Percentiles rank a stretch among this genome's conserved stretches.
Conservation (phyloP, 2,329 filamentous ascomycete genomes). For the Cladosporium sp. region DNA sequence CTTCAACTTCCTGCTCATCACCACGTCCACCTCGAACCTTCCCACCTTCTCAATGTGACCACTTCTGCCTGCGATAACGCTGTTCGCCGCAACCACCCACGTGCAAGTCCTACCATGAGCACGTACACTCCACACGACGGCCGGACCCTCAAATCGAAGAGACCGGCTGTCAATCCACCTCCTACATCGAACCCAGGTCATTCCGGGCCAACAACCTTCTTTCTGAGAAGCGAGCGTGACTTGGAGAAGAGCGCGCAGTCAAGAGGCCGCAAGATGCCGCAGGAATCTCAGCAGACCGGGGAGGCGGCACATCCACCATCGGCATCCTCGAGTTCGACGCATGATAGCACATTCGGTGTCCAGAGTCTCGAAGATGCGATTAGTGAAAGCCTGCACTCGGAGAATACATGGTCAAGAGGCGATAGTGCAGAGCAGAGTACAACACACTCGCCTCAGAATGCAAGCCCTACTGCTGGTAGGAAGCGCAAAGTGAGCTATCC, state of each 20-base stretch:
- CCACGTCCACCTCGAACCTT: background rate
- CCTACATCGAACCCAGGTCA: conserved; percentile 24
- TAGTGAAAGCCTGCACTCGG: conserved; percentile 34
- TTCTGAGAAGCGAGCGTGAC: conserved; percentile 50
- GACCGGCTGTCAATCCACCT: conserved; percentile 10
- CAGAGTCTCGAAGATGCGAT: conserved; percentile 52
- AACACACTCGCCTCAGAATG: background rate
- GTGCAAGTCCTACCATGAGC: conserved; percentile 7
- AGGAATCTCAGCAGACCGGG: conserved; percentile 14
- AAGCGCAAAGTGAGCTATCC: conserved; percentile 30
- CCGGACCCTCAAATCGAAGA: conserved; percentile 21
- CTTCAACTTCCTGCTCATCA: background rate
- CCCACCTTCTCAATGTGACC: conserved; percentile 3
- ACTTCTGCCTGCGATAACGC: background rate
- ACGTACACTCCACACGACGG: conserved; percentile 1
- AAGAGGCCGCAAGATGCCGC: conserved; percentile 22
- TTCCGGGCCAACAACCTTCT: conserved; percentile 51
- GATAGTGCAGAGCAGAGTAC: conserved; percentile 14
- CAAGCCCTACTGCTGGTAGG: conserved; percentile 14
- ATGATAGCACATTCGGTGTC: conserved; percentile 49
- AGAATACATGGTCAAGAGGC: conserved; percentile 16
- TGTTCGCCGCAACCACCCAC: background rate
- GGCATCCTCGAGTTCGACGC: conserved; percentile 11
- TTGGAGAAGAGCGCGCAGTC: conserved; percentile 30
- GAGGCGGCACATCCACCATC: conserved; percentile 2